phyloP scores from a whole-genome alignment of 2,329 filamentous ascomycete species.

The Dendryphion nanum region DNA sequence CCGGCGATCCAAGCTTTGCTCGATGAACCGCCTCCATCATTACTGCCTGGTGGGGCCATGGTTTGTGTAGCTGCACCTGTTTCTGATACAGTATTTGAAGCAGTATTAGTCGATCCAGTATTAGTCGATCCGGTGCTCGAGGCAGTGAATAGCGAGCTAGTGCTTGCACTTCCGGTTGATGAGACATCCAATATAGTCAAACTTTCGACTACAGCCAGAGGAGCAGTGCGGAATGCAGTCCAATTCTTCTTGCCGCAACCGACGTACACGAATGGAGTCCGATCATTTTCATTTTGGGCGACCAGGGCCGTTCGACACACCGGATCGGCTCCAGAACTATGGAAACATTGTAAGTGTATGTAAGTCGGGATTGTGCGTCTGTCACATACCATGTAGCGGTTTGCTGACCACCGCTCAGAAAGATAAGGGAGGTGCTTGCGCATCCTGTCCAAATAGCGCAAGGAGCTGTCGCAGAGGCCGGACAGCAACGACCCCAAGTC shows the following conservation, averaged over 20 bases:
- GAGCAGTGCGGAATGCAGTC: conserved; percentile 8
- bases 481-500: conserved; percentile 8
- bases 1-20: conserved; percentile 7
- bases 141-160: not conserved
- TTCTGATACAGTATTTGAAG: too few species aligned
- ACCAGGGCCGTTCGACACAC: conserved; percentile 6
- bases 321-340: conserved; percentile 3
- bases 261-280: conserved; percentile 5
- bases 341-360: not conserved
- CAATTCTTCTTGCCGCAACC: conserved; percentile 7
- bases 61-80: too few species aligned
- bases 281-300: conserved; percentile 3
- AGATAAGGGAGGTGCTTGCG: too few species aligned
- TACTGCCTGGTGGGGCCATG: not conserved
- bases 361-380: too few species aligned
- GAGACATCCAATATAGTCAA: conserved; percentile 1
- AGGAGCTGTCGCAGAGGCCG: conserved; percentile 1
- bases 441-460: too few species aligned
- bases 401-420: too few species aligned
- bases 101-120: too few species aligned
- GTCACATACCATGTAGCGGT: conserved; percentile 4
- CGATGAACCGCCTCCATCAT: not conserved
- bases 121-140: too few species aligned
- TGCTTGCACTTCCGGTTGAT: not conserved
- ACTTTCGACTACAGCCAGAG: conserved; percentile 4